Evolutionary conservation across 2,329 filamentous ascomycete genomes (phyloP).

Genomic region (Fusarium sp.): DNA sequence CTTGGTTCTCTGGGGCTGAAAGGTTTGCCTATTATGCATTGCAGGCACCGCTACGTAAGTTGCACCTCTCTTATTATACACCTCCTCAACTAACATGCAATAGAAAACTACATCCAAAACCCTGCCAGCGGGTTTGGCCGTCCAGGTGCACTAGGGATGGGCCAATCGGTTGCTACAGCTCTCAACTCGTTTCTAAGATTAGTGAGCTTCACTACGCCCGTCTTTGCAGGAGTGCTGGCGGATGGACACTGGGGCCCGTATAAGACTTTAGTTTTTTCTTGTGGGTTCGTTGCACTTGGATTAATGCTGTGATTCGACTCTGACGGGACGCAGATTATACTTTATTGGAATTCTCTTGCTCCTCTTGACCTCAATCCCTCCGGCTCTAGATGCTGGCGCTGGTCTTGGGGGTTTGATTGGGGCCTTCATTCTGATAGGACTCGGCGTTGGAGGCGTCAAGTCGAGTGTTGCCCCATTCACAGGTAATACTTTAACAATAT

Average conservation of each 20-base stretch:
- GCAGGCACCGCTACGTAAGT: background rate
- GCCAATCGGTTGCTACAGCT: background rate
- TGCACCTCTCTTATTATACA: background rate
- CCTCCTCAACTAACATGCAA: background rate
- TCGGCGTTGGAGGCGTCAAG: slow-evolving; percentile 2
- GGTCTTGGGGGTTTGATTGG: background rate
- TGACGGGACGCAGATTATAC: background rate
- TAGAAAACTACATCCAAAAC: slow-evolving; percentile 4
- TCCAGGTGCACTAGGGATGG: background rate
- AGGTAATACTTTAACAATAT: background rate
- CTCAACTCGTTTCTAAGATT: background rate
- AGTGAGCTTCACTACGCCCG: background rate
- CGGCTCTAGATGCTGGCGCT: background rate
- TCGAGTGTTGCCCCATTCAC: slow-evolving; percentile 1
- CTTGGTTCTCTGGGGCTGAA: slow-evolving; percentile 3
- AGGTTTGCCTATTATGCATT: slow-evolving; percentile 1
- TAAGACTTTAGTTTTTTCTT: background rate
- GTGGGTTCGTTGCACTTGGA: background rate
- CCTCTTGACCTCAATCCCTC: background rate
- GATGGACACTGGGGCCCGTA: background rate
- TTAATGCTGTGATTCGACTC: background rate
- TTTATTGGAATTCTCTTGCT: background rate
- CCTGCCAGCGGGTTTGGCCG: background rate
- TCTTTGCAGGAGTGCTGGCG: background rate
- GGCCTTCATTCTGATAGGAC: background rate